These are phyloP conservation scores for Sporobolomyces phaffii DNA, from an alignment of 768 basidiomycete genomes.

Conservation along the genomic window DNA sequence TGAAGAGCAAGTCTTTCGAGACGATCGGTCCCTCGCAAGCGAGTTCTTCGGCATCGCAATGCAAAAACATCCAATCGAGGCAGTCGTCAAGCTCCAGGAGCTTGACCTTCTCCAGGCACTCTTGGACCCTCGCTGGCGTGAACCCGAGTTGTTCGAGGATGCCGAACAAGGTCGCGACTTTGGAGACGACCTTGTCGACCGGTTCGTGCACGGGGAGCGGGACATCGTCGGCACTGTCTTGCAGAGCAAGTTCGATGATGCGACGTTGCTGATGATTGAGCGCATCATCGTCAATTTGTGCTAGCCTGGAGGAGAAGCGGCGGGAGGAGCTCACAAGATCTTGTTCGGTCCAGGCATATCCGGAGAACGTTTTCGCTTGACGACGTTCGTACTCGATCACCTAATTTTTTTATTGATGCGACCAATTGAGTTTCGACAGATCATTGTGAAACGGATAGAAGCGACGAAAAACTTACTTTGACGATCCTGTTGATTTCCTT, in stretches of 20 bases:
- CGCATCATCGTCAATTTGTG: neutral
- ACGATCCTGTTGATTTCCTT: slow-evolving; percentile 68
- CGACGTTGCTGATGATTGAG: slow-evolving; percentile 26
- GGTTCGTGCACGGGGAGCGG: slow-evolving; percentile 52
- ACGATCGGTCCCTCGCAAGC: slow-evolving; percentile 42
- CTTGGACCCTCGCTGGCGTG: slow-evolving; percentile 59
- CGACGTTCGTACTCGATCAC: slow-evolving; percentile 75
- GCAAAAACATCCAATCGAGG: slow-evolving; percentile 76
- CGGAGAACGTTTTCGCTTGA: slow-evolving; percentile 59
- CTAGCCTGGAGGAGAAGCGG: neutral
- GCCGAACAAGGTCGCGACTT: slow-evolving; percentile 74
- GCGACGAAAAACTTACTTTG: slow-evolving; percentile 55
- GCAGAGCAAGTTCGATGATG: slow-evolving; percentile 25
- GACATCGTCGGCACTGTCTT: neutral
- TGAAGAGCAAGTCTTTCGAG: neutral
- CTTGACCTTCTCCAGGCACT: slow-evolving; percentile 62
- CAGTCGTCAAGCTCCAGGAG: slow-evolving; percentile 79
- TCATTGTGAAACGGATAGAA: too few species aligned
- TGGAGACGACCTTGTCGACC: slow-evolving; percentile 65
- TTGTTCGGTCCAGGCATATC: slow-evolving; percentile 31
- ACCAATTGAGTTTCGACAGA: too few species aligned
- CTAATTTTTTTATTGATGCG: too few species aligned
- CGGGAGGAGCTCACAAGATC: slow-evolving; percentile 18
- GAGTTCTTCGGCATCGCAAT: slow-evolving; percentile 61
- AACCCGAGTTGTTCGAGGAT: slow-evolving; percentile 73